Conservation (phyloP, 148 eudicot genomes). For the Rhododendron ferrugineum region DNA sequence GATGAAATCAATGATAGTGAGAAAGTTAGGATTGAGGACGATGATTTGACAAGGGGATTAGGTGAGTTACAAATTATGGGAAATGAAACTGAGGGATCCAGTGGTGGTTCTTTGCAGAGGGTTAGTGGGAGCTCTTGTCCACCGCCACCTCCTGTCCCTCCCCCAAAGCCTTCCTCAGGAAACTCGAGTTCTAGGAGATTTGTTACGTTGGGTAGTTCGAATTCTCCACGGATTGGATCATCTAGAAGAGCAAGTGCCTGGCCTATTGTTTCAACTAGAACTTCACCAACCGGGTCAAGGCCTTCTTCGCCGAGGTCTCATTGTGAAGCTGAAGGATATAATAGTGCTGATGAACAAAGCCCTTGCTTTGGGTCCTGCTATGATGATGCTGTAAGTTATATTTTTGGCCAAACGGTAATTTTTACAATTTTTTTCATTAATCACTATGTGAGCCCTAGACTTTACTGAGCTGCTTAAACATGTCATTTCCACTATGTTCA, state of each 20-base stretch:
- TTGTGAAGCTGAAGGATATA: slow-evolving; percentile 88
- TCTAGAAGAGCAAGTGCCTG: slow-evolving; percentile 64
- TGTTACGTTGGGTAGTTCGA: slow-evolving; percentile 34
- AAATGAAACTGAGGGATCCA: slow-evolving; percentile 34
- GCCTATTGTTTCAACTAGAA: slow-evolving; percentile 61
- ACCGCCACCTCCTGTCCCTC: slow-evolving; percentile 90
- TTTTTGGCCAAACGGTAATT: neutral
- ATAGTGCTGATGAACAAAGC: slow-evolving; percentile 94
- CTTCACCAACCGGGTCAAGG: slow-evolving; percentile 74
- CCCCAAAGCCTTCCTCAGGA: slow-evolving; percentile 65
- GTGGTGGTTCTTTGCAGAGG: slow-evolving; percentile 23
- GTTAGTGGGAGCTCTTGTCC: slow-evolving; percentile 52
- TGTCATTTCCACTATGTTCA: neutral
- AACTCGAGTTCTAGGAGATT: slow-evolving; percentile 42
- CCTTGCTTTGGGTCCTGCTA: slow-evolving; percentile 61
- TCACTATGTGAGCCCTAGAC: neutral
- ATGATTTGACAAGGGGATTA: slow-evolving; percentile 27
- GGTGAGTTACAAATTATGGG: slow-evolving; percentile 35
- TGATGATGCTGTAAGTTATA: slow-evolving; percentile 69
- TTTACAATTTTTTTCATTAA: neutral
- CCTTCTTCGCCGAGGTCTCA: slow-evolving; percentile 93
- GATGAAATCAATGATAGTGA: slow-evolving; percentile 34
- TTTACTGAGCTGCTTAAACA: neutral
- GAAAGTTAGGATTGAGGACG: slow-evolving; percentile 27
- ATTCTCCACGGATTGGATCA: slow-evolving; percentile 59